Base-by-base conservation (phyloP, 345 rosid species). In the Microcos paniculata region DNA sequence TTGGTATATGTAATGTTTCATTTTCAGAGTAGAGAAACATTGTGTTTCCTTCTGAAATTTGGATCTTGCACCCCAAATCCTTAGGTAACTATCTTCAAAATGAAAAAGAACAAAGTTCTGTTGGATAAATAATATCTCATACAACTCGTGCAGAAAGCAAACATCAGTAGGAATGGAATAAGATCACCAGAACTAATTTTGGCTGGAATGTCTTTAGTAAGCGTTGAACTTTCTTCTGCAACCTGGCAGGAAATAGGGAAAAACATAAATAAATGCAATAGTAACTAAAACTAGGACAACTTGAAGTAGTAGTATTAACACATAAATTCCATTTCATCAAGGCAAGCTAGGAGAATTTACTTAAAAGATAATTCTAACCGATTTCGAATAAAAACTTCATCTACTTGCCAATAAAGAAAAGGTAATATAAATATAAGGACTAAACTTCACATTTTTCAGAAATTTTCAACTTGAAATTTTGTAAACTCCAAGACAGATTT, bases 131-230 rank as follows among this genome's bases (percentile, higher is more conserved):
- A 56, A 6, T 38, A 64, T 15, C 11, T 42, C 31, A 10, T 6
- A 18, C 13, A 38, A 16, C 18, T 31, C 14, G 73, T 62, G 70
- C 21, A 31, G 49, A 35, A 26, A n/a, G 18, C 26, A 53, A 74
- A 26, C 38, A 18, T 55, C 58, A 9, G 70, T 49, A 58, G 4
- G 61, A 63, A 52, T 21, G 73, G 43, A 77, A 48, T 55, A 56
- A n/a, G 40, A 33, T 77, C 90, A 93, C 97, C 94, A 88, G 76
- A 70, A 90, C 82, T 52, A 73, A 71, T 79, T 90, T 90, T 11
- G 94, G 99, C 77, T 86, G 90, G 87, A 95, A 78, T 9, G 76
- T 23, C 78, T 82, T 82, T 69, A 96, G 69, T 62, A 91, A 86
- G 18, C 80, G 80, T 66, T 81, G 79, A 76, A 86, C 73, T 77